Conservation (phyloP, 2,329 filamentous ascomycete genomes). For the Triangularia verruculosa region DNA sequence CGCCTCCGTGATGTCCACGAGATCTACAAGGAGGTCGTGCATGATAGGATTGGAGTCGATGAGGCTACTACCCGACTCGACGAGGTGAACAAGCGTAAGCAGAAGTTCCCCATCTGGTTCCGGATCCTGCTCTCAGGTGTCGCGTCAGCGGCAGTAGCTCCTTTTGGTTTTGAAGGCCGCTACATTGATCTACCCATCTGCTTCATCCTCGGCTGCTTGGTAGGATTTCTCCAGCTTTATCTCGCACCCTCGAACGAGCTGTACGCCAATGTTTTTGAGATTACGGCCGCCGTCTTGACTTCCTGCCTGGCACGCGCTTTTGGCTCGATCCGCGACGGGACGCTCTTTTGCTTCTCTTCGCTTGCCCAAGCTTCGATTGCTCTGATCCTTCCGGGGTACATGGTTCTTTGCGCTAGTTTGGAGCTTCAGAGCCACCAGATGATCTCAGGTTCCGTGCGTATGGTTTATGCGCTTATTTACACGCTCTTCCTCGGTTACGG, state of each 20-base stretch:
- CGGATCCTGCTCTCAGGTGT: conserved; percentile 69
- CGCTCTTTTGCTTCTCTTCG: conserved; percentile 68
- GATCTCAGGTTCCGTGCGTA: conserved; percentile 68
- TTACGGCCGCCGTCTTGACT: conserved; percentile 55
- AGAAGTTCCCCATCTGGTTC: conserved; percentile 50
- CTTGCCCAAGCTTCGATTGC: conserved; percentile 72
- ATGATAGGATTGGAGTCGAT: conserved; percentile 70
- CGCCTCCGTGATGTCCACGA: conserved; percentile 71
- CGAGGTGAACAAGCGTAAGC: conserved; percentile 45
- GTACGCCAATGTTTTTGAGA: conserved; percentile 50
- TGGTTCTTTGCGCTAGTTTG: conserved; percentile 58
- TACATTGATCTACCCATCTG: conserved; percentile 75
- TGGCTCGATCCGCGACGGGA: conserved; percentile 58
- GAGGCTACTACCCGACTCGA: conserved; percentile 64
- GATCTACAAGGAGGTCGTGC: conserved; percentile 79
- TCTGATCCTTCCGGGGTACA: conserved; percentile 69
- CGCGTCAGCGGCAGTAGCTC: conserved; percentile 72
- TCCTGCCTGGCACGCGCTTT: conserved; percentile 68
- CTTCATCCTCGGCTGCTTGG: conserved; percentile 70
- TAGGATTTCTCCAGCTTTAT: conserved; percentile 72
- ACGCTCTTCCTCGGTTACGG: conserved; percentile 70
- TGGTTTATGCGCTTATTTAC: conserved; percentile 73
- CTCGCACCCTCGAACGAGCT: conserved; percentile 67
- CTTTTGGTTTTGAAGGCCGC: conserved; percentile 75
- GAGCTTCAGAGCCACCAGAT: conserved; percentile 68